Evolutionary conservation across 2,329 filamentous ascomycete species (phyloP).

Genomic region (Exserohilum rostratum): DNA sequence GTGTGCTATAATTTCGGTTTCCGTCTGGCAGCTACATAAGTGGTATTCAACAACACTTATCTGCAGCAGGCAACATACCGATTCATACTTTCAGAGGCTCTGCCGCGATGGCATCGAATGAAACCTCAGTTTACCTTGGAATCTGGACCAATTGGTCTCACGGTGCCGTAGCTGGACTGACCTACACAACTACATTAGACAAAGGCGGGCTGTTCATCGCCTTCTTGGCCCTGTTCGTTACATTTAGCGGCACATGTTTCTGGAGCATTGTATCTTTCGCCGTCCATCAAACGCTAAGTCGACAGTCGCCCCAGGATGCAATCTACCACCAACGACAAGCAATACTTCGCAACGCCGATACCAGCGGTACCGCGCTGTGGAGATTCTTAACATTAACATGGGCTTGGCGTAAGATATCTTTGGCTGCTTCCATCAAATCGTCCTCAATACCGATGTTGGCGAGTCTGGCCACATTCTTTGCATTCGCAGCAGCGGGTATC

Average conservation of each 20-base stretch:
- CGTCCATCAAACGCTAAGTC: slow-evolving; percentile 30
- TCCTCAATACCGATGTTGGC: slow-evolving; percentile 10
- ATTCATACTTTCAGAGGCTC: not conserved
- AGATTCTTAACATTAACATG: slow-evolving; percentile 19
- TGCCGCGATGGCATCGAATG: not conserved
- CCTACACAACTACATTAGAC: slow-evolving; percentile 37
- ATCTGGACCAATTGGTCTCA: slow-evolving; percentile 22
- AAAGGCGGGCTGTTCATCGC: slow-evolving; percentile 44
- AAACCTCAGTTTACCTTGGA: slow-evolving; percentile 10
- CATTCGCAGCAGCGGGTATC: slow-evolving; percentile 34
- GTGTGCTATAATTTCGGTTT: not conserved
- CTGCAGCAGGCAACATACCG: not conserved
- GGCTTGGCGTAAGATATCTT: slow-evolving; percentile 18
- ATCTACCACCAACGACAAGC: slow-evolving; percentile 43
- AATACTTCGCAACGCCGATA: slow-evolving; percentile 42
- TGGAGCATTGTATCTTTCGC: slow-evolving; percentile 39
- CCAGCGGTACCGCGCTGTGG: slow-evolving; percentile 26
- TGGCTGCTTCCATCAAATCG: slow-evolving; percentile 15
- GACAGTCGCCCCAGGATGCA: slow-evolving; percentile 26
- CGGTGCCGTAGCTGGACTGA: slow-evolving; percentile 39
- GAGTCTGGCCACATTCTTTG: slow-evolving; percentile 17
- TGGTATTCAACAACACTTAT: not conserved
- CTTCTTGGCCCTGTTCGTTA: slow-evolving; percentile 34
- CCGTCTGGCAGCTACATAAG: not conserved
- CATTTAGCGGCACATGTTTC: slow-evolving; percentile 38